phyloP scores from a whole-genome alignment of 306 rosid species.

The Chamaecrista fasciculata region DNA sequence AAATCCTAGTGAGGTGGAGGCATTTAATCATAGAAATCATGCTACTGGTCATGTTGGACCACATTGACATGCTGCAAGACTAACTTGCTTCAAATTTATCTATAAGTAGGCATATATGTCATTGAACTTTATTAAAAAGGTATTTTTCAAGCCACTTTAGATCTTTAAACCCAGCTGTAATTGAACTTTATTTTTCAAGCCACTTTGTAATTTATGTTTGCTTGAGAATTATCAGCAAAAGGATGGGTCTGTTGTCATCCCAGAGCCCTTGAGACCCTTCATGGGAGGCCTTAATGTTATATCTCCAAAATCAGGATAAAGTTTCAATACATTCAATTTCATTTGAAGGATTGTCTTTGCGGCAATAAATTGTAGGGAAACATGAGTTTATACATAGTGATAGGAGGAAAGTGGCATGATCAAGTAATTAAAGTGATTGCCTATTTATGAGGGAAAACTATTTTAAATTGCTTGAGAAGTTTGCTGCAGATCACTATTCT shows the following conservation, averaged over 20 bases:
- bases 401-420: not conserved
- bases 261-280: conserved; percentile 66
- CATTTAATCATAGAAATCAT: not conserved
- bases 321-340: conserved; percentile 24
- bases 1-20: not conserved
- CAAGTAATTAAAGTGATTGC: not conserved
- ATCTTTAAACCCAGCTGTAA: not conserved
- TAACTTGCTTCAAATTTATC: not conserved
- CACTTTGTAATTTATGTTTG: too few species aligned
- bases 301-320: conserved; percentile 40
- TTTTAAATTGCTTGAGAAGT: not conserved
- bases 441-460: too few species aligned
- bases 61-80: not conserved
- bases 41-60: not conserved
- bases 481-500: not conserved
- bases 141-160: too few species aligned
- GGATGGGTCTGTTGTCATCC: conserved; percentile 59
- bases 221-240: conserved; percentile 78
- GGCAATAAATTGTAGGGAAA: conserved; percentile 23
- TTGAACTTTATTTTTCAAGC: too few species aligned
- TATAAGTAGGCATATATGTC: not conserved
- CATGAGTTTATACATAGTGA: conserved; percentile 29
- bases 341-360: conserved; percentile 29
- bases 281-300: conserved; percentile 58
- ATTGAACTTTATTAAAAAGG: not conserved